A percentile compares a stretch with the other conserved stretches of the same genome.
Conservation (phyloP, 73 alveolate genomes). For the Paramecium sexaurelia region DNA sequence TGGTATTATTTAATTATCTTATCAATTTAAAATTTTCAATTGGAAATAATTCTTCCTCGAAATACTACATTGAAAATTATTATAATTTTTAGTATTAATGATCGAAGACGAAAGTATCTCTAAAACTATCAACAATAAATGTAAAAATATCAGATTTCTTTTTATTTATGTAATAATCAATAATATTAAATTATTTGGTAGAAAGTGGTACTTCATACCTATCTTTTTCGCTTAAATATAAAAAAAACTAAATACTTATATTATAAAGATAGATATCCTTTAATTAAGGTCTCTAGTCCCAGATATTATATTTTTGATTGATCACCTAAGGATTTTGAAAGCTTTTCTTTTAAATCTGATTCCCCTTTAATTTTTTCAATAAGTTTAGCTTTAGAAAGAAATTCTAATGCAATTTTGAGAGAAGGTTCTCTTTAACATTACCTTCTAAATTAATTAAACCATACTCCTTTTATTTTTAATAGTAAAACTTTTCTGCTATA, state of each 20-base stretch:
- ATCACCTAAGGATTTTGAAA: background rate
- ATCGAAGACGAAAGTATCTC: slow-evolving; percentile 3
- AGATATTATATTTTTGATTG: background rate
- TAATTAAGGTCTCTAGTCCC: background rate
- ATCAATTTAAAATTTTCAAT: background rate
- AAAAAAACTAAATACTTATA: background rate
- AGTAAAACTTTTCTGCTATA: slow-evolving; percentile 6
- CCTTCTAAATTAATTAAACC: slow-evolving; percentile 28
- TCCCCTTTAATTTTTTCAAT: background rate
- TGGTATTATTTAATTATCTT: background rate
- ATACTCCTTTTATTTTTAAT: slow-evolving; percentile 1
- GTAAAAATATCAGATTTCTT: background rate
- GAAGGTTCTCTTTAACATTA: background rate
- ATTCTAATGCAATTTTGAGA: background rate
- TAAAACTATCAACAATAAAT: background rate
- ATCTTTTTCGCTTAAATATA: background rate
- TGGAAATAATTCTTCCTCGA: background rate
- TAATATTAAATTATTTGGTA: background rate
- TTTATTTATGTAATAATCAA: background rate
- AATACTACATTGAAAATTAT: background rate
- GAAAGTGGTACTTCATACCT: background rate
- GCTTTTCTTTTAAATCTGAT: background rate
- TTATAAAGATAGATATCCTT: background rate
- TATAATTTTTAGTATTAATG: background rate
- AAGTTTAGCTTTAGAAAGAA: background rate